These are phyloP conservation scores for Lycium ferocissimum DNA, from an alignment of 257 asterid species.

Conservation along the genomic window DNA sequence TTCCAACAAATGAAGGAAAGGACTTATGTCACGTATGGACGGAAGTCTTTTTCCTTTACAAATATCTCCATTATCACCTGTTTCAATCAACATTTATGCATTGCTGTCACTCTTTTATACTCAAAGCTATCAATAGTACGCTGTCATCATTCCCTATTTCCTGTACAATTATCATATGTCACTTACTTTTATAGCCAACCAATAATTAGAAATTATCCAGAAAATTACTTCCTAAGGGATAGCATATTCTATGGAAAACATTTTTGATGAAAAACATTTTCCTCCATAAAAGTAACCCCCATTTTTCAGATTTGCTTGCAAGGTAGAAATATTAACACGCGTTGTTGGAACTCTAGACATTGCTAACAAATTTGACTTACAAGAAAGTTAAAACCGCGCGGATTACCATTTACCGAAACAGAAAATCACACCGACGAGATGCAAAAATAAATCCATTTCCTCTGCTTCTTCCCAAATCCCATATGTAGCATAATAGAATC, in stretches of 20 bases:
- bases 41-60: constrained; percentile 11
- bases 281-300: neutral
- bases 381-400: neutral
- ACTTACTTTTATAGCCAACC: constrained; percentile 11
- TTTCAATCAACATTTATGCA: neutral
- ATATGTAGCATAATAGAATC: no score
- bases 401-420: no score
- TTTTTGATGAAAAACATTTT: constrained; percentile 12
- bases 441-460: no score
- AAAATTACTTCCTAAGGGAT: constrained; percentile 7
- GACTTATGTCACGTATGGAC: neutral
- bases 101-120: neutral
- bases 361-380: neutral
- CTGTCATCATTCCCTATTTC: neutral
- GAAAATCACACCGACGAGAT: no score
- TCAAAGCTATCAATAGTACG: constrained; percentile 15
- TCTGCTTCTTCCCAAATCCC: no score
- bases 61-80: constrained; percentile 14
- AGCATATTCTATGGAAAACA: neutral
- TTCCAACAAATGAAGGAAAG: constrained; percentile 23
- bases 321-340: neutral
- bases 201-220: constrained; percentile 7
- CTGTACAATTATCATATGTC: neutral
- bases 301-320: neutral
- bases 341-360: neutral